Conservation (phyloP, 176 grass and related monocot species). For the Hsuehochloa calcarea region DNA sequence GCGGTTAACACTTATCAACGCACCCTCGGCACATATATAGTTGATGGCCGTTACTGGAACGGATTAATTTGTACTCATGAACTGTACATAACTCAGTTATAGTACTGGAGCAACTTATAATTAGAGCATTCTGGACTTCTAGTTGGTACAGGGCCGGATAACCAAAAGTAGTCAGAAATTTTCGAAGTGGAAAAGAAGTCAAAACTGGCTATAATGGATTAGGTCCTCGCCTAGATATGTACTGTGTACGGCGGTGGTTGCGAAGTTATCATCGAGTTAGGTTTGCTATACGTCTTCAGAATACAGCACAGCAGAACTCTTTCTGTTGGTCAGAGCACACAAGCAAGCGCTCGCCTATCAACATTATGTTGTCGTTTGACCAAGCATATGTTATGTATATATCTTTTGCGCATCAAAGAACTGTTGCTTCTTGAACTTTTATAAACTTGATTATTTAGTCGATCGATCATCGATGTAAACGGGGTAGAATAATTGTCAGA, state of each 20-base stretch:
- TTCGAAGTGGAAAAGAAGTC: not conserved
- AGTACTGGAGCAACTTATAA: no score
- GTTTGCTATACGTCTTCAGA: not conserved
- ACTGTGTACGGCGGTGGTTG: slow-evolving; percentile 10
- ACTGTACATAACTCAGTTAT: no score
- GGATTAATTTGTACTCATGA: no score
- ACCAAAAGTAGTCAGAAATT: not conserved
- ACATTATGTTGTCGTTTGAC: slow-evolving; percentile 3
- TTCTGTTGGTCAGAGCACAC: not conserved
- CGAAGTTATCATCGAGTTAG: slow-evolving; percentile 21
- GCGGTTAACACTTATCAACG: no score
- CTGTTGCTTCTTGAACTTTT: not conserved
- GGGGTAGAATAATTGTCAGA: not conserved
- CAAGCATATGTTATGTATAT: not conserved
- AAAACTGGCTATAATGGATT: not conserved
- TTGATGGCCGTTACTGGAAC: no score
- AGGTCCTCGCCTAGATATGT: not conserved
- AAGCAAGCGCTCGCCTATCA: slow-evolving; percentile 15
- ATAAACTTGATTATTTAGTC: not conserved
- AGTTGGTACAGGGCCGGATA: not conserved
- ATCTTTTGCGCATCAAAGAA: not conserved
- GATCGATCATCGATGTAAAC: not conserved
- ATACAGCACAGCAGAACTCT: not conserved
- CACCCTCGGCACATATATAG: no score
- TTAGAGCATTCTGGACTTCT: no score